phyloP scores from a whole-genome alignment of 192 early-diverging fungal species.

The Powellomyces hirtus region DNA sequence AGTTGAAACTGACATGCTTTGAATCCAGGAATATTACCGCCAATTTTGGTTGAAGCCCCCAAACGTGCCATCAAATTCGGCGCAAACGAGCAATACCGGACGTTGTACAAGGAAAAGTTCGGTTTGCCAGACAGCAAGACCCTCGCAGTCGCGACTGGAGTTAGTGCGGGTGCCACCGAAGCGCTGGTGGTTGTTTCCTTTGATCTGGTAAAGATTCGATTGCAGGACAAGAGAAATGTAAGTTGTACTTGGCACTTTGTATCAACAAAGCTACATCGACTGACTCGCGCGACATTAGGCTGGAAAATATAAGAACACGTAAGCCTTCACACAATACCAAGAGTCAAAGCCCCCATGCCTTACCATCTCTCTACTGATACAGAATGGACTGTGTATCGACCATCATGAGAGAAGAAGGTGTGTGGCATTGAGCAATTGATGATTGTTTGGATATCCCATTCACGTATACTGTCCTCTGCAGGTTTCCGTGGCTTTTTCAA shows the following conservation, averaged over 20 bases:
- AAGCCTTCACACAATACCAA: too few relatives aligned
- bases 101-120: slow-evolving; percentile 56
- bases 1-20: slow-evolving; percentile 43
- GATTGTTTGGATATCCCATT: too few relatives aligned
- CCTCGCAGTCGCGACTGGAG: slow-evolving; percentile 81
- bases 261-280: too few relatives aligned
- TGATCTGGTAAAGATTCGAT: slow-evolving; percentile 92
- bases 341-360: too few relatives aligned
- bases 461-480: too few relatives aligned
- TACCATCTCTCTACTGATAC: too few relatives aligned
- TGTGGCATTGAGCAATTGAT: too few relatives aligned
- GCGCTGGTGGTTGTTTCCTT: slow-evolving; percentile 85
- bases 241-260: too few relatives aligned
- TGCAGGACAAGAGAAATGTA: slow-evolving; percentile 88
- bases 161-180: slow-evolving; percentile 89
- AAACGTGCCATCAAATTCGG: slow-evolving; percentile 98
- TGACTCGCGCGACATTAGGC: slow-evolving; percentile 50
- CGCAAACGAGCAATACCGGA: slow-evolving; percentile 74
- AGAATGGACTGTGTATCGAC: too few relatives aligned
- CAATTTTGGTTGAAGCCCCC: slow-evolving; percentile 96
- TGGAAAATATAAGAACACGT: slow-evolving; percentile 79
- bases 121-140: slow-evolving; percentile 67
- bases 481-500: slow-evolving; percentile 75
- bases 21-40: slow-evolving; percentile 93
- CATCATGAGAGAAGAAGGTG: too few relatives aligned